Base-by-base conservation (phyloP, 208 protist species). In the Acanthamoeba healyi region DNA sequence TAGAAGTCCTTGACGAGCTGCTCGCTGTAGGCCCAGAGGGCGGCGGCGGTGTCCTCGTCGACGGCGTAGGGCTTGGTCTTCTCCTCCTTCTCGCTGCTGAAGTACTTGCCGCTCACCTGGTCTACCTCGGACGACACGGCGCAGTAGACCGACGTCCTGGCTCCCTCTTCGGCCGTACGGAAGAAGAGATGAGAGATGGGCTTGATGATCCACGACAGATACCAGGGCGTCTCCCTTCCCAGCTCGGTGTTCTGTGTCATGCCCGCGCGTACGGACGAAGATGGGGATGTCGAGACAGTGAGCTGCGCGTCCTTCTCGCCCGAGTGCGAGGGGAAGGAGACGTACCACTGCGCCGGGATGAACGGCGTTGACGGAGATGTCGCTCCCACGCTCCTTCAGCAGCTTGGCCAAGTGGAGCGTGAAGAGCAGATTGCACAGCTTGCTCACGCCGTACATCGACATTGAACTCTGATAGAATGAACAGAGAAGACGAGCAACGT, bases 361-460 rank as follows among this genome's bases (percentile, higher is more conserved):
- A 6, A 90, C 26, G 54, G 82, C 82, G 36, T 90, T 90, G 82
- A 90, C 36, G 46, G 58, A 44, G 82, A 90, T 58, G 51, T n/a
- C 24, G 82, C 4, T 40, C 2, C 9, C 82, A 32, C 49, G 44
- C 34, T 90, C 82, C 56, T 63, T 70, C 22, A 72, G 82, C 17
- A 90, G 34, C 29, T 70, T 63, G 51, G 15, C 34, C n/a, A 90
- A 32, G 36, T 90, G 54, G n/a, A 90, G 82, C 54, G 82, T 90
- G 82, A 90, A 90, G 54, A 90, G 56, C 46, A 90, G 26, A 32
- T 90, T 90, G 82, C 82, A 90, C 40, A 90, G 34, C 82, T 90
- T 90, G 54, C n/a, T 44, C 9, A 42, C 38, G 46, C 82, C 82
- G 38, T 90, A 90, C 6, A 90, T 1, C 4, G 14, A 63, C 82